Base-by-base conservation (phyloP, 352 stramenopile species). In the Phytopythium ostracodes region DNA sequence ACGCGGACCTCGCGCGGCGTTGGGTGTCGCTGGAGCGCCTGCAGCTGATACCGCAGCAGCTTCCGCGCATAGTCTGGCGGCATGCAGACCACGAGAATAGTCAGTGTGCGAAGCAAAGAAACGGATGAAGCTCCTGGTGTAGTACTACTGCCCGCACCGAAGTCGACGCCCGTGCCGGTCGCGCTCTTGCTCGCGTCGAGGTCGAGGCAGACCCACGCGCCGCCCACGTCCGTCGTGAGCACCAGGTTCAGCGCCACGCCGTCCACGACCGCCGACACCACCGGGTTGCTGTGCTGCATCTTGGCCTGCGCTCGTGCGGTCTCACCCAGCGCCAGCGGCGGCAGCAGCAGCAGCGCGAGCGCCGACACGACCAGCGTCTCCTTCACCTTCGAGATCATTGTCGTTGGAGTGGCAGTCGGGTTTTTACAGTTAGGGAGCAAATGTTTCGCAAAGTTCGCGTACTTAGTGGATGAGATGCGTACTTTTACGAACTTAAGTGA, bases 21-120 rank as follows among this genome's bases (percentile, higher is more conserved):
- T 11, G 62, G 15, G 6, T 63, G 54, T 11, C 68, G 73, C 38
- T 65, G 27, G 31, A 84, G 65, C 38, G 63, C 66, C 24, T 73
- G 70, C 18, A 90, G 58, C 40, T 87, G 71, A 60, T 77, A 79
- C 11, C 68, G 78, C 27, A 90, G 63, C 40, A 83, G 66, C 35
- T 77, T 77, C 15, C 78, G 78, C 55, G 81, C 70, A 56, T 84
- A 85, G 52, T 90, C 76, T 90, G 22, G 0, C 18, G 42, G 55
- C 12, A 49, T 4, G 31, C 9, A 36, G 9, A 36, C 9, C 4
- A 10, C 31, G 9, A 10, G 31, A 9, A 36, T 36, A n/a, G 31
- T 36, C 9, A 36, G 31, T 36, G 31, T 36, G 24, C 49, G 33
- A 27, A 44, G 18, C 46, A 7, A 44, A 24, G 20, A n/a, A 15